A percentile compares a stretch with the other conserved stretches of the same genome.
Conservation (phyloP, 208 protist genomes). For the Wallacemonas sp. region DNA sequence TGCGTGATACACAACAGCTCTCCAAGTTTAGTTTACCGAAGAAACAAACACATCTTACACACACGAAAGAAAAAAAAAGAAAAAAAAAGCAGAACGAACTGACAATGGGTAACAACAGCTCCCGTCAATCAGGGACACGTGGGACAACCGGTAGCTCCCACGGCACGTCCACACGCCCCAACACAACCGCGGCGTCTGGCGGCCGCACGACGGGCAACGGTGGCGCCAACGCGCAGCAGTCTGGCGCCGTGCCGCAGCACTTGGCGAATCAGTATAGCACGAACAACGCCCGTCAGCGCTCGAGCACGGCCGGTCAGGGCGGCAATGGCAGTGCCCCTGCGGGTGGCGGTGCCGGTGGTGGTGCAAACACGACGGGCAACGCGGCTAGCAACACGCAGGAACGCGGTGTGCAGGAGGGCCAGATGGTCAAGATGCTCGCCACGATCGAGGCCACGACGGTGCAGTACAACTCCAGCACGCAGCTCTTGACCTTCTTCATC, state of each 20-base stretch:
- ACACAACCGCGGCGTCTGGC: background rate
- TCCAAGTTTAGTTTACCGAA: no score
- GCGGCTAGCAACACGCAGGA: slow-evolving; percentile 23
- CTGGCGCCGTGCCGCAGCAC: slow-evolving; percentile 10
- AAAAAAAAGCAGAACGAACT: background rate
- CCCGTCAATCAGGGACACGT: slow-evolving; percentile 9
- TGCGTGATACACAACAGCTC: no score
- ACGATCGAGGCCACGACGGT: slow-evolving; percentile 87
- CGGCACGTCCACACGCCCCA: background rate
- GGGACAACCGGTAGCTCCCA: background rate
- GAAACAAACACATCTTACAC: background rate
- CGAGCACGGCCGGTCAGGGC: slow-evolving; percentile 13
- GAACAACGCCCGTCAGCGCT: slow-evolving; percentile 20
- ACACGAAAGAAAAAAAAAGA: background rate
- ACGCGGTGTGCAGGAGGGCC: slow-evolving; percentile 84
- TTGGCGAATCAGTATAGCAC: slow-evolving; percentile 9
- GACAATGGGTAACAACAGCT: slow-evolving; percentile 23
- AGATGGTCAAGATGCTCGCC: slow-evolving; percentile 91
- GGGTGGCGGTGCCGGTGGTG: background rate
- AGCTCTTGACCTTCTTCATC: slow-evolving; percentile 79
- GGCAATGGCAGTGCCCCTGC: slow-evolving; percentile 15
- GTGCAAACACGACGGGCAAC: slow-evolving; percentile 21
- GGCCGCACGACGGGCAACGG: slow-evolving; percentile 1
- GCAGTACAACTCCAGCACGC: slow-evolving; percentile 57
- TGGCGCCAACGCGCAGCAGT: background rate